phyloP scores from a whole-genome alignment of 768 basidiomycete genomes.

The Aureoboletus auriporus region DNA sequence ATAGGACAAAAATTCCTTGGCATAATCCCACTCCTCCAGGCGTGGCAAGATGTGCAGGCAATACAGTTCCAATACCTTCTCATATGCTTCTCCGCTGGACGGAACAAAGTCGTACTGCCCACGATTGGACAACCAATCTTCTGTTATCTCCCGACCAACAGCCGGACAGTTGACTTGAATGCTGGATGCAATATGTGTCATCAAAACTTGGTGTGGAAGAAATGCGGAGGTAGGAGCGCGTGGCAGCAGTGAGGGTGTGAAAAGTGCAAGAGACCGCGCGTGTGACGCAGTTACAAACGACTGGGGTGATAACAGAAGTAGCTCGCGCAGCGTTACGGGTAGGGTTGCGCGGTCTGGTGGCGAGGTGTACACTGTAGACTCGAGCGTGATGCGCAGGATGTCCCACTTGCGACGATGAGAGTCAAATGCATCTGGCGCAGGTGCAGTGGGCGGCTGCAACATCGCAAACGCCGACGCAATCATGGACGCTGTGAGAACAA shows the following conservation, averaged over 20 bases:
- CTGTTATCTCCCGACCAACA: conserved; percentile 60
- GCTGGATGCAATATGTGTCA: conserved; percentile 67
- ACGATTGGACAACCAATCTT: conserved; percentile 73
- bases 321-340: conserved; percentile 49
- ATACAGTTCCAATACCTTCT: conserved; percentile 74
- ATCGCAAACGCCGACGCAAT: conserved; percentile 66
- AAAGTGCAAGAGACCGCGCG: conserved; percentile 62
- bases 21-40: conserved; percentile 77
- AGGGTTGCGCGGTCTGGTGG: conserved; percentile 38
- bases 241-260: conserved; percentile 47
- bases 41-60: conserved; percentile 69
- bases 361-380: conserved; percentile 66
- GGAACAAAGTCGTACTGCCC: conserved; percentile 32
- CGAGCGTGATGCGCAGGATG: conserved; percentile 78
- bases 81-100: conserved; percentile 53
- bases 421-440: conserved; percentile 38
- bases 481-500: conserved; percentile 60
- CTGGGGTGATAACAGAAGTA: conserved; percentile 56
- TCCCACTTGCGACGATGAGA: conserved; percentile 78
- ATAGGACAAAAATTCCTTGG: conserved; percentile 68
- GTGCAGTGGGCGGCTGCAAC: conserved; percentile 40
- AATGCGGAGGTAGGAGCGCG: conserved; percentile 46
- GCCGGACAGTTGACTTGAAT: conserved; percentile 62
- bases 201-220: conserved; percentile 66
- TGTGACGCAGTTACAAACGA: conserved; percentile 54